A percentile compares a stretch with the other conserved stretches of the same genome.
These are phyloP conservation scores for Fusarium coffeatum DNA, from an alignment of 2,329 filamentous ascomycete genomes.

Conservation along the genomic window DNA sequence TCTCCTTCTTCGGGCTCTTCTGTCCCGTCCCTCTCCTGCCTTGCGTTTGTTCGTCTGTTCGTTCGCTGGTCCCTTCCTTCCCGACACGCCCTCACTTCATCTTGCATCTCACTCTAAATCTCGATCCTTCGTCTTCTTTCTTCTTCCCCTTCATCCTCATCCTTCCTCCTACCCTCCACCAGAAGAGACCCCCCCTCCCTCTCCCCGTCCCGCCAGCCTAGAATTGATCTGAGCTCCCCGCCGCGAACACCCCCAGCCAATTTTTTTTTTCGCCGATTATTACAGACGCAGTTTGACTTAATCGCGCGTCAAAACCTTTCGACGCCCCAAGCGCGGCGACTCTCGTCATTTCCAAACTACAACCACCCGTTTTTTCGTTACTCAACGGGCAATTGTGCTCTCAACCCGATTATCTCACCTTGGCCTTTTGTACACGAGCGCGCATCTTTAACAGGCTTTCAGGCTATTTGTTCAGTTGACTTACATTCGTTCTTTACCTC, in stretches of 20 bases:
- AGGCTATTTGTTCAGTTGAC: constrained; percentile 15
- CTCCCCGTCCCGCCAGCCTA: constrained; percentile 20
- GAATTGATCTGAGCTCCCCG: constrained; percentile 47
- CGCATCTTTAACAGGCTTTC: constrained; percentile 23
- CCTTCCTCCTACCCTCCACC: constrained; percentile 14
- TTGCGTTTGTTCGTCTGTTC: constrained; percentile 1
- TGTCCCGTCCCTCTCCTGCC: constrained; percentile 10
- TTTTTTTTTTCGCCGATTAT: constrained; percentile 40
- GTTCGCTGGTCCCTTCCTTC: constrained; percentile 6
- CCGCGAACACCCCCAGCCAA: constrained; percentile 40
- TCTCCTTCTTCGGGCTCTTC: constrained; percentile 4
- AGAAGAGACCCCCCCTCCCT: constrained; percentile 9
- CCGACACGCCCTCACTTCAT: constrained; percentile 40
- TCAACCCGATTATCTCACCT: not conserved
- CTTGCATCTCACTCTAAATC: constrained; percentile 40
- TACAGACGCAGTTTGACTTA: constrained; percentile 47
- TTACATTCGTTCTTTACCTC: constrained; percentile 18
- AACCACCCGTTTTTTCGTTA: constrained; percentile 20
- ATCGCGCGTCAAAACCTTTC: constrained; percentile 49
- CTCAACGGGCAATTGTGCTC: constrained; percentile 7
- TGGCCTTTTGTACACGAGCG: constrained; percentile 23
- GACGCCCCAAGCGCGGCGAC: constrained; percentile 48
- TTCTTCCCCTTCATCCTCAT: constrained; percentile 12
- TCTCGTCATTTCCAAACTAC: constrained; percentile 37
- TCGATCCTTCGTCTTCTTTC: constrained; percentile 37